A percentile compares a stretch with the other conserved stretches of the same genome.
These are phyloP conservation scores for Beverwykella pulmonaria DNA, from an alignment of 495 filamentous ascomycete genomes.

Conservation along the genomic window DNA sequence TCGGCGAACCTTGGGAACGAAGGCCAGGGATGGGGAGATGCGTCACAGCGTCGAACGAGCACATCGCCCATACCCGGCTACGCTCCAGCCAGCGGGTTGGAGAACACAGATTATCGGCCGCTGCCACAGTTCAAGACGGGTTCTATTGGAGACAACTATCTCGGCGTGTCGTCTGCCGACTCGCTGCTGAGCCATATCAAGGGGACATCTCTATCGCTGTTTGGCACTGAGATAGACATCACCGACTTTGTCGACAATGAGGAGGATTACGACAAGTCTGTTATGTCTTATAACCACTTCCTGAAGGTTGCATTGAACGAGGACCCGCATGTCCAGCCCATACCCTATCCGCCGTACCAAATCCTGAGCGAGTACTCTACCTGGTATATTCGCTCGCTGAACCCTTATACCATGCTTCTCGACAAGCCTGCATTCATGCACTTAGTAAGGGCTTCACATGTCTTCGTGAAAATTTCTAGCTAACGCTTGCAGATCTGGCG, in stretches of 20 bases:
- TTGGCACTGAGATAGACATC: conserved; percentile 77
- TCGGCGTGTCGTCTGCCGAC: conserved; percentile 70
- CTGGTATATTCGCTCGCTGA: conserved; percentile 72
- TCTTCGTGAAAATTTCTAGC: background rate
- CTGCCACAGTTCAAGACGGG: conserved; percentile 57
- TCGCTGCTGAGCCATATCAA: conserved; percentile 70
- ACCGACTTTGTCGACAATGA: conserved; percentile 68
- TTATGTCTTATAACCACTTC: conserved; percentile 69
- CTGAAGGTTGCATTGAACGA: conserved; percentile 60
- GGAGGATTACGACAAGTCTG: conserved; percentile 63
- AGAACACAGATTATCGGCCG: conserved; percentile 26
- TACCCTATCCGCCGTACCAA: conserved; percentile 36
- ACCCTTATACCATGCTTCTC: conserved; percentile 71
- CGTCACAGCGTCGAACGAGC: conserved; percentile 15
- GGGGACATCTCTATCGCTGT: conserved; percentile 70
- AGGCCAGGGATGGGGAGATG: conserved; percentile 19
- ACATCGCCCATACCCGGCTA: conserved; percentile 23
- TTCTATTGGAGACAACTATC: conserved; percentile 66
- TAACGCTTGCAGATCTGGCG: conserved; percentile 54
- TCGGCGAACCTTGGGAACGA: conserved; percentile 8
- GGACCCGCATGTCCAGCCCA: conserved; percentile 18
- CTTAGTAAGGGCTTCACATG: conserved; percentile 55
- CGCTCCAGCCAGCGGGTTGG: conserved; percentile 17
- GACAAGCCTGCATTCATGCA: conserved; percentile 70
- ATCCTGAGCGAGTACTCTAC: conserved; percentile 64